These are phyloP conservation scores for Leccinum pachyderme DNA, from an alignment of 1,284 basidiomycete genomes.

Conservation along the genomic window DNA sequence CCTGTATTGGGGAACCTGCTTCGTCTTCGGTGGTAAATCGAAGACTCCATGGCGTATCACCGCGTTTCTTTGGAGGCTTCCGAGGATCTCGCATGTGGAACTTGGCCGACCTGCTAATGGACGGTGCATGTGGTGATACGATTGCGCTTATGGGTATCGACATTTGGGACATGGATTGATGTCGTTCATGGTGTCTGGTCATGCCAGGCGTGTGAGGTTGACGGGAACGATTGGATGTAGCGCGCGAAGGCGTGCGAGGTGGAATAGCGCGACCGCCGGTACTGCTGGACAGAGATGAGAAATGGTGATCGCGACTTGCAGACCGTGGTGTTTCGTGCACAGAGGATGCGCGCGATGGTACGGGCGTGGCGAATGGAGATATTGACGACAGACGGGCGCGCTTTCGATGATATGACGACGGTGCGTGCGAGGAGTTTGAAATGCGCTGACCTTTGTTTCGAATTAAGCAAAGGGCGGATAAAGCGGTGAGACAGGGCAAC, in stretches of 20 bases:
- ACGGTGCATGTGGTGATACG: constrained; percentile 73
- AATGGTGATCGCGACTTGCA: constrained; percentile 36
- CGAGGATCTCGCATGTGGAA: constrained; percentile 80
- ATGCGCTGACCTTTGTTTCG: constrained; percentile 34
- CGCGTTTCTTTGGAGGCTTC: constrained; percentile 52
- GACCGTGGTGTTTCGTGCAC: constrained; percentile 27
- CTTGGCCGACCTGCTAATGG: constrained; percentile 49
- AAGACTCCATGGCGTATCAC: constrained; percentile 60
- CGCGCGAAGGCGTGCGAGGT: constrained; percentile 37
- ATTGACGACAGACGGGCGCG: constrained; percentile 57
- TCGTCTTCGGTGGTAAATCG: constrained; percentile 50
- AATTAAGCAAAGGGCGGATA: constrained; percentile 24
- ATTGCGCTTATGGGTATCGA: constrained; percentile 78
- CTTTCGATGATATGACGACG: constrained; percentile 68
- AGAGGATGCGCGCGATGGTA: constrained; percentile 37
- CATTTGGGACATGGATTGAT: constrained; percentile 53
- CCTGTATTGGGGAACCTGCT: constrained; percentile 63
- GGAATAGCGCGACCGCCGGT: constrained; percentile 39
- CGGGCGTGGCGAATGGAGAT: constrained; percentile 36
- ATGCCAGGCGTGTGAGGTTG: constrained; percentile 29
- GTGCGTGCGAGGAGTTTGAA: constrained; percentile 47
- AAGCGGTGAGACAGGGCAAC: constrained; percentile 23
- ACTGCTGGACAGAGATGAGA: constrained; percentile 56
- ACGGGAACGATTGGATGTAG: constrained; percentile 38
- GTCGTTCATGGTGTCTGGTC: constrained; percentile 36